Evolutionary conservation across 106 monocot species (phyloP), one percentile per base, ranked within the genome.

Genomic region (Acorus calamus): DNA sequence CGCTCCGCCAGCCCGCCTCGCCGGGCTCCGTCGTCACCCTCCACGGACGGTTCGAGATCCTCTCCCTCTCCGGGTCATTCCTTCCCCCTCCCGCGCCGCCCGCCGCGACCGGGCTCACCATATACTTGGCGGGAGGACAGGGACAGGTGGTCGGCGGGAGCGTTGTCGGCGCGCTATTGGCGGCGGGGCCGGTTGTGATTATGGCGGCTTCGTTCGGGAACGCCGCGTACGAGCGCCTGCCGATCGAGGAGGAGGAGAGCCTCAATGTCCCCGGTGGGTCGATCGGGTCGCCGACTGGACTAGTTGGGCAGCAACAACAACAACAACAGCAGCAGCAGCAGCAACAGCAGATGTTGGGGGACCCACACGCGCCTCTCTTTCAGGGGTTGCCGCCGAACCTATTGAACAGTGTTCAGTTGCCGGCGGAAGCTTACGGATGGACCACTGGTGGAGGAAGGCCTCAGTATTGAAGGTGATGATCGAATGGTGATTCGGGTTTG

Each of bases 51-150:
- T 83, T 78, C 59, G 82, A 83, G 62, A 83, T 83, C 63, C 66
- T 83, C n/a, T 78, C 82, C 6, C 82, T 83, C 48, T 71, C 74
- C 49, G 82, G 82, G 0, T 83, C 82, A 1, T 83, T 83, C 46
- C 63, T 83, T 1, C 82, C 82, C 5, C 71, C 82, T 8, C 82
- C 82, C 0, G 82, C 82, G 1, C 82, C 78, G 9, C 82, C 78
- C 3, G 74, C 74, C 6, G 82, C 82, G 4, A 78, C 78, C 3
- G 74, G 71, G n/a, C 78, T 83, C 8, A 71, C 82, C 2, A 58
- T 83, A 41, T 78, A 78, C 68, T 28, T 83, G 9, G 61, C 78
- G 6, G 78, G 82, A 5, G 74, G 74, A 10, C 81, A 82, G 60
- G 81, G 81, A 41, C 81, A 82, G 61, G 74, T 82, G 0, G 67